phyloP scores from a whole-genome alignment of 768 basidiomycete species.

The Paxillus ammoniavirescens region DNA sequence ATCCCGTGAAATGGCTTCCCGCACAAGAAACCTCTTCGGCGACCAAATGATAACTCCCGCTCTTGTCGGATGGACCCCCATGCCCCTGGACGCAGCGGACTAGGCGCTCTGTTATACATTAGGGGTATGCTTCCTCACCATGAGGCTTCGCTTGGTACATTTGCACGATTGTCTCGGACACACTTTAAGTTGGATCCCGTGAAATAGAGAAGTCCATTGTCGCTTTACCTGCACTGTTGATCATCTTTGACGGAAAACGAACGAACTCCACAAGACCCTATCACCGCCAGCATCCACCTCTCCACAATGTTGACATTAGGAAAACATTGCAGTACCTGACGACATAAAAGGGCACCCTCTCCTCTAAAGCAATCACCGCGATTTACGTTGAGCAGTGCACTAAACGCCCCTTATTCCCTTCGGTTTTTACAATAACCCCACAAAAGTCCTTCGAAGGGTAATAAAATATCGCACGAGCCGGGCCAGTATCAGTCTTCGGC shows the following conservation, averaged over 20 bases:
- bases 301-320: too few species aligned
- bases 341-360: not conserved
- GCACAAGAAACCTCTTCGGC: constrained; percentile 21
- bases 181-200: constrained; percentile 4
- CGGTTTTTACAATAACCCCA: not conserved
- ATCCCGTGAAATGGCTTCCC: constrained; percentile 23
- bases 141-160: not conserved
- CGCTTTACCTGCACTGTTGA: too few species aligned
- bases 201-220: too few species aligned
- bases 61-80: not conserved
- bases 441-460: not conserved
- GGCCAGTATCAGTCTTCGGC: not conserved
- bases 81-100: not conserved
- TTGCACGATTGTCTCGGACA: not conserved
- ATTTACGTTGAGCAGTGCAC: not conserved
- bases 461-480: not conserved
- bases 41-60: constrained; percentile 14
- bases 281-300: too few species aligned
- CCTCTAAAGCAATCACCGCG: not conserved
- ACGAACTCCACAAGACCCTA: too few species aligned
- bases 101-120: not conserved
- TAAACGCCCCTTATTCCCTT: not conserved
- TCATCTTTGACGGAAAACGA: too few species aligned
- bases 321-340: not conserved
- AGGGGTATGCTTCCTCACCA: not conserved